These are phyloP conservation scores for Paraconiothyrium brasiliense DNA, from an alignment of 2,329 filamentous ascomycete species.

Conservation along the genomic window DNA sequence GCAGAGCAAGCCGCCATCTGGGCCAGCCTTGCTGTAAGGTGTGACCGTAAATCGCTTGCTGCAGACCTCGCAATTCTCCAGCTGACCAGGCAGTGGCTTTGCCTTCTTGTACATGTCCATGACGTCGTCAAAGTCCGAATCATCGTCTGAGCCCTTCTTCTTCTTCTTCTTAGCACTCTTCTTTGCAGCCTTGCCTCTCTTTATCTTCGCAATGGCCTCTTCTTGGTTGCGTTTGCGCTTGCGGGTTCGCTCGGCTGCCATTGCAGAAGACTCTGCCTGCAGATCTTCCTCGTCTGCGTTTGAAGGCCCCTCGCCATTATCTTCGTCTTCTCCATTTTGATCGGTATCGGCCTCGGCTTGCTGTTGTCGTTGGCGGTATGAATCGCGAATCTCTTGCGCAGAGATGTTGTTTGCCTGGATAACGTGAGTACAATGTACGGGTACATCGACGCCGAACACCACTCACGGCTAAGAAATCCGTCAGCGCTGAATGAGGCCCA, in stretches of 20 bases:
- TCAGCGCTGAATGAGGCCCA: constrained; percentile 72
- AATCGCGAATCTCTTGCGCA: constrained; percentile 68
- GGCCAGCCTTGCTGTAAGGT: constrained; percentile 82
- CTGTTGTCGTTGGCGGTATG: constrained; percentile 64
- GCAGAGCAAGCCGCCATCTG: constrained; percentile 87
- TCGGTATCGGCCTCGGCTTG: constrained; percentile 56
- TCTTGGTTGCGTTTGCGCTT: constrained; percentile 68
- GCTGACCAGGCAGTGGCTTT: constrained; percentile 78
- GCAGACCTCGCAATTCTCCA: constrained; percentile 87
- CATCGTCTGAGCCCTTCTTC: constrained; percentile 52
- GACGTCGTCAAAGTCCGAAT: constrained; percentile 59
- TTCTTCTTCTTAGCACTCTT: constrained; percentile 54
- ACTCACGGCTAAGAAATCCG: constrained; percentile 72
- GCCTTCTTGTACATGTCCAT: constrained; percentile 65
- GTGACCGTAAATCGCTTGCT: constrained; percentile 92
- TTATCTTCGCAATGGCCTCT: constrained; percentile 54
- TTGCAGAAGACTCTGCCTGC: constrained; percentile 50
- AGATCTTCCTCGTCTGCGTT: constrained; percentile 47
- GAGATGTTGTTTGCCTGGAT: constrained; percentile 76
- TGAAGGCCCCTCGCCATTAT: constrained; percentile 47
- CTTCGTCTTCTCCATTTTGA: constrained; percentile 39
- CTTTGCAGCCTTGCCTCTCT: constrained; percentile 61
- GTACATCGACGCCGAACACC: neutral
- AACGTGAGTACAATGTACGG: neutral
- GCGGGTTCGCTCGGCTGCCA: constrained; percentile 55